phyloP scores from a whole-genome alignment of 495 filamentous ascomycete species.

The Pseudotulostoma volvatum region DNA sequence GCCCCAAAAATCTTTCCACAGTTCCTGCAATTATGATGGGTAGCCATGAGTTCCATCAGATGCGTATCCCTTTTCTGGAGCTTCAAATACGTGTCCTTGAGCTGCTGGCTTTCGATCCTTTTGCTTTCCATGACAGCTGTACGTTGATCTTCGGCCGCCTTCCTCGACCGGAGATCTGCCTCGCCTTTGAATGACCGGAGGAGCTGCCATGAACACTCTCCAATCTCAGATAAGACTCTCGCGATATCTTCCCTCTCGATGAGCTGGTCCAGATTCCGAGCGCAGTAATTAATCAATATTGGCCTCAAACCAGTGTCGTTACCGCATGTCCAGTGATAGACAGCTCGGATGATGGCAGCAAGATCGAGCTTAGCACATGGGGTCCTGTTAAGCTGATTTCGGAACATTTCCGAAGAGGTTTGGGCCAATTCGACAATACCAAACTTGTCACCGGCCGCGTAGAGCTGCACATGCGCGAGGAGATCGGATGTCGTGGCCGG shows the following conservation, averaged over 20 bases:
- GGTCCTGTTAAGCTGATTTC: conserved; percentile 3
- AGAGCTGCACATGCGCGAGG: conserved; percentile 4
- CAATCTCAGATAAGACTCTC: conserved; percentile 2
- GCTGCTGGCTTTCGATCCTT: conserved; percentile 4
- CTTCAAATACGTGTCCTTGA: conserved; percentile 3
- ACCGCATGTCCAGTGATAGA: conserved; percentile 2
- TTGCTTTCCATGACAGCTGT: conserved; percentile 4
- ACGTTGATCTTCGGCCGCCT: conserved; percentile 4
- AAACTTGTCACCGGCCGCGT: conserved; percentile 5
- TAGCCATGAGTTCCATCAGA: conserved; percentile 4
- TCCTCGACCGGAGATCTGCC: conserved; percentile 3
- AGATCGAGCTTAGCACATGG: conserved; percentile 1
- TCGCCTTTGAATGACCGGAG: conserved; percentile 4
- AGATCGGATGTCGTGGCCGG: conserved; percentile 4
- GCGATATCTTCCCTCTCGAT: conserved; percentile 1
- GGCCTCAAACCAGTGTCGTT: conserved; percentile 3
- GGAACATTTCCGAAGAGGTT: conserved; percentile 4
- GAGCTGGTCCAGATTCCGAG: conserved; percentile 1
- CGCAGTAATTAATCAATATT: conserved; percentile 4
- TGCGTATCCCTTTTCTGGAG: conserved; percentile 5
- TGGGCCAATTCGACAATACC: conserved; percentile 3
- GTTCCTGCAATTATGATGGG: conserved; percentile 5
- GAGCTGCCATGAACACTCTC: conserved; percentile 3
- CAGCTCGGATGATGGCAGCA: conserved; percentile 2
- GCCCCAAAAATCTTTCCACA: conserved; percentile 5